phyloP scores from a whole-genome alignment of 2,329 filamentous ascomycete genomes.

The Phialemonium atrogriseum region DNA sequence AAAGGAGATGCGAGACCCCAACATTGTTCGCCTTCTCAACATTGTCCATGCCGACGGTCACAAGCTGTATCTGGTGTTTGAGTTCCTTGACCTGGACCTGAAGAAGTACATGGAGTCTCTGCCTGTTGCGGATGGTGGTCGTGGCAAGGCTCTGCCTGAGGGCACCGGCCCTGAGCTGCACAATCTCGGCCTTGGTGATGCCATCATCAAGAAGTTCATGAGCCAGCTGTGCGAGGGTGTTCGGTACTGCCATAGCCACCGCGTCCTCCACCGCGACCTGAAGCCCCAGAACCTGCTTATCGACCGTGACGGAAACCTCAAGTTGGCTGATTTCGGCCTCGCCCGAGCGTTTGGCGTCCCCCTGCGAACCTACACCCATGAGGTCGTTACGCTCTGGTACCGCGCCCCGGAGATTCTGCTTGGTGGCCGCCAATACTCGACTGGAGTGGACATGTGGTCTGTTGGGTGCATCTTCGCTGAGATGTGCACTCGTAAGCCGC shows the following conservation, averaged over 20 bases:
- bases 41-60: conserved; percentile 88
- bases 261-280: conserved; percentile 74
- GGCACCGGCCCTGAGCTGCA: conserved; percentile 56
- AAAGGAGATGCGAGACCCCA: conserved; percentile 86
- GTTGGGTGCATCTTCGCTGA: conserved; percentile 86
- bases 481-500: conserved; percentile 83
- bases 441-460: conserved; percentile 92
- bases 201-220: conserved; percentile 89
- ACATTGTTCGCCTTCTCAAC: conserved; percentile 77
- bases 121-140: conserved; percentile 69
- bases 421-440: conserved; percentile 81
- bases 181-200: conserved; percentile 62
- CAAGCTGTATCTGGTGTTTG: conserved; percentile 84
- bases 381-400: conserved; percentile 89
- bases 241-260: conserved; percentile 77
- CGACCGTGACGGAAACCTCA: conserved; percentile 76
- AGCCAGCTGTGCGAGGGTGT: conserved; percentile 73
- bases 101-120: conserved; percentile 94
- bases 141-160: conserved; percentile 73
- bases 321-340: conserved; percentile 78
- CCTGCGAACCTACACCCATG: conserved; percentile 80
- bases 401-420: conserved; percentile 79
- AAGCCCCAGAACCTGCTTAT: conserved; percentile 85
- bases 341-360: conserved; percentile 86
- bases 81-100: conserved; percentile 79